Percentiles rank a stretch among this genome's conserved stretches.
Conservation (phyloP, 257 asterid genomes). For the Echites panduratus region DNA sequence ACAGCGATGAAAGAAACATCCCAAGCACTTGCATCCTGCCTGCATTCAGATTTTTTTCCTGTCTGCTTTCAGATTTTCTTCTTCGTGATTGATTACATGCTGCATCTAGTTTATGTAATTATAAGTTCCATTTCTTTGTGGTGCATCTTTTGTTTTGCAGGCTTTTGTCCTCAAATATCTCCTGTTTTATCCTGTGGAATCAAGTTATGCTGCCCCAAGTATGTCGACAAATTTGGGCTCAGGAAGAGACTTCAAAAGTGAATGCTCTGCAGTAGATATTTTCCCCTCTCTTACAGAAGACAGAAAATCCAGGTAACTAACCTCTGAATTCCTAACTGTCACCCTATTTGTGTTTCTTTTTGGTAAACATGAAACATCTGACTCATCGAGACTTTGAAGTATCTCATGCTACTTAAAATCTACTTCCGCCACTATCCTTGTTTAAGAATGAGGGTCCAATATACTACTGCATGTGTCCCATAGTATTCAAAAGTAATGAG, state of each 20-base stretch:
- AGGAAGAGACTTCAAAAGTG: slow-evolving; percentile 37
- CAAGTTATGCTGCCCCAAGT: slow-evolving; percentile 29
- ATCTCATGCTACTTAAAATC: not conserved
- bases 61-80: not conserved
- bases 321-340: slow-evolving; percentile 7
- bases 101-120: not conserved
- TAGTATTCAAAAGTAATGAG: not conserved
- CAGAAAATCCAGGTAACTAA: slow-evolving; percentile 61
- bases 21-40: not conserved
- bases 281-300: slow-evolving; percentile 69
- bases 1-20: not conserved
- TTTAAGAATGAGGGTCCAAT: not conserved
- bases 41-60: not conserved
- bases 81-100: not conserved
- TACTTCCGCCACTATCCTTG: not conserved
- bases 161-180: slow-evolving; percentile 92
- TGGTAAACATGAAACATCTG: not conserved
- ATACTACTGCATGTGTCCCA: not conserved
- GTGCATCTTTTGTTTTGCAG: slow-evolving; percentile 49
- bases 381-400: not conserved
- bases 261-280: slow-evolving; percentile 50
- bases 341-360: not conserved
- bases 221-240: slow-evolving; percentile 25
- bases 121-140: slow-evolving; percentile 13
- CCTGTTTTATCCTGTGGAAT: slow-evolving; percentile 55